Percentiles rank a stretch among this genome's conserved stretches.
These are phyloP conservation scores for Rhizopogon vulgaris DNA, from an alignment of 768 basidiomycete genomes.

Conservation along the genomic window DNA sequence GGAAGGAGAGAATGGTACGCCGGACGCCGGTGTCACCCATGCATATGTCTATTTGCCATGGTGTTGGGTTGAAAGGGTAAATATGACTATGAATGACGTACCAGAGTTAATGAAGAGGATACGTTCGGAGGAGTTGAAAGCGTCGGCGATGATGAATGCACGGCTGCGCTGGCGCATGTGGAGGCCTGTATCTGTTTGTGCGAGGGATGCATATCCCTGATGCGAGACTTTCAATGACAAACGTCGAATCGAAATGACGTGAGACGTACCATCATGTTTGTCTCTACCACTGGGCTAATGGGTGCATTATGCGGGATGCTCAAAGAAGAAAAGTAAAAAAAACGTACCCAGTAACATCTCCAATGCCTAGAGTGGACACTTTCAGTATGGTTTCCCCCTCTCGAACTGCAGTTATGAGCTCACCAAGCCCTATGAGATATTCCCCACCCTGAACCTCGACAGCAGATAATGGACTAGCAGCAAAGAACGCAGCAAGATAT, in stretches of 20 bases:
- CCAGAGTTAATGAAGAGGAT: slow-evolving; percentile 76
- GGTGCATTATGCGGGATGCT: background rate
- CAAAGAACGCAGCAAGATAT: slow-evolving; percentile 40
- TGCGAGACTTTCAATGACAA: background rate
- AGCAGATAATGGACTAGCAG: slow-evolving; percentile 20
- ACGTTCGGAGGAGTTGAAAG: slow-evolving; percentile 47
- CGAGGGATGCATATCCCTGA: slow-evolving; percentile 61
- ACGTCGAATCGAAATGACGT: background rate
- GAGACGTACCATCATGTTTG: slow-evolving; percentile 67
- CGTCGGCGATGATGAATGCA: slow-evolving; percentile 69
- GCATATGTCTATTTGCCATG: slow-evolving; percentile 46
- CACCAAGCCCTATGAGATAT: slow-evolving; percentile 21
- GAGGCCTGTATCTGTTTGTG: slow-evolving; percentile 66
- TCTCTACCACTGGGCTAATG: slow-evolving; percentile 67
- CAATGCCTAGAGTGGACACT: slow-evolving; percentile 42
- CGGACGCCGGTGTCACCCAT: slow-evolving; percentile 79
- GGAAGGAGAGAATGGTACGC: slow-evolving; percentile 54
- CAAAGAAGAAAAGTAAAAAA: background rate
- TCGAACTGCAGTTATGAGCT: background rate
- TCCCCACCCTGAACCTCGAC: slow-evolving; percentile 14
- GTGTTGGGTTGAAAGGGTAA: slow-evolving; percentile 13
- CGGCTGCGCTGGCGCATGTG: slow-evolving; percentile 78
- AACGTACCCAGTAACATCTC: slow-evolving; percentile 66
- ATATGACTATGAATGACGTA: slow-evolving; percentile 13
- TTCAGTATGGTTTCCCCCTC: background rate